phyloP scores from a whole-genome alignment of 129 eudicot genomes.

The Ambrosia trifida region DNA sequence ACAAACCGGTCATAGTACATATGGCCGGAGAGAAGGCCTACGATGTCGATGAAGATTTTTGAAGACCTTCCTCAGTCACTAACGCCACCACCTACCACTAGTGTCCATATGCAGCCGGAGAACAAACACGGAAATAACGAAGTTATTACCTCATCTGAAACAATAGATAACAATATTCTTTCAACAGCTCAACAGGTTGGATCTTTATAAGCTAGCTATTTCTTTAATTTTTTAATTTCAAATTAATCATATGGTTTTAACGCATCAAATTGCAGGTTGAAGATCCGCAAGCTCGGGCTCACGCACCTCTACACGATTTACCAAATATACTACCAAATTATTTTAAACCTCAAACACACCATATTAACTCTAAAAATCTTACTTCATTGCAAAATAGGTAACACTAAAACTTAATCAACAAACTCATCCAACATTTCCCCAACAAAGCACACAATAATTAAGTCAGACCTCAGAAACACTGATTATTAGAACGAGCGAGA shows the following conservation, averaged over 20 bases:
- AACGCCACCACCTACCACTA: constrained; percentile 35
- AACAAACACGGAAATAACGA: constrained; percentile 47
- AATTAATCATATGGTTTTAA: not conserved
- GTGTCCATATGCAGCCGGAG: constrained; percentile 39
- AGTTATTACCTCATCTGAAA: constrained; percentile 43
- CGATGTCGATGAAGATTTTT: too few species aligned
- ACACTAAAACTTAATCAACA: not conserved
- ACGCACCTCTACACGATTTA: constrained; percentile 37
- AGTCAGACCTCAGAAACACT: too few species aligned
- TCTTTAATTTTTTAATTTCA: not conserved
- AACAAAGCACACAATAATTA: too few species aligned
- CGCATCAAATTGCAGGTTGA: constrained; percentile 42
- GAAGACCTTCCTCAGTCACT: constrained; percentile 60
- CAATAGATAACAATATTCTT: constrained; percentile 42
- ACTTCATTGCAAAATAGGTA: constrained; percentile 7
- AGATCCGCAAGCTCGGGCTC: constrained; percentile 41
- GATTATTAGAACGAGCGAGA: not conserved
- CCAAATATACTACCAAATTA: constrained; percentile 44
- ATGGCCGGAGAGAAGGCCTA: too few species aligned
- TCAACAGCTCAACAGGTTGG: constrained; percentile 51
- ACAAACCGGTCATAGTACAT: too few species aligned
- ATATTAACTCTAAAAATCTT: constrained; percentile 4
- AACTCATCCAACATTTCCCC: not conserved
- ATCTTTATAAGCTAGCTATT: not conserved
- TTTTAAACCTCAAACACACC: constrained; percentile 21